Percentiles rank a stretch among this genome's conserved stretches.
Evolutionary conservation across 2,329 filamentous ascomycete species (phyloP).

Genomic region (Aspergillus sp.): DNA sequence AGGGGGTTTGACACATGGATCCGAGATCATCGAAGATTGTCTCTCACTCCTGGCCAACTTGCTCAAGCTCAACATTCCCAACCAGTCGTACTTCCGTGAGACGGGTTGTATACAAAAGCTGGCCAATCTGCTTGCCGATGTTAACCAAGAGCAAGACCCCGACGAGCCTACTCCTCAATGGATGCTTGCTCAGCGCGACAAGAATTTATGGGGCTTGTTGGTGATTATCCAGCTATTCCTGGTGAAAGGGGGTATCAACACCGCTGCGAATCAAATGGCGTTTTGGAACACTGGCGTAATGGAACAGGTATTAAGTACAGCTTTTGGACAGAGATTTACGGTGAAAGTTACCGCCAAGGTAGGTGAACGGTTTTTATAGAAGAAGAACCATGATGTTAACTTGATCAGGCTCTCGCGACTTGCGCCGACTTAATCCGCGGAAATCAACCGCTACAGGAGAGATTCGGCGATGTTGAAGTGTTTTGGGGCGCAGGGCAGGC

Average conservation of each 20-base stretch:
- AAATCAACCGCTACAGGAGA: conserved; percentile 78
- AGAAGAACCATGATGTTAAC: conserved; percentile 10
- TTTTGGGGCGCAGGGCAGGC: conserved; percentile 34
- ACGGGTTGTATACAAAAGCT: conserved; percentile 77
- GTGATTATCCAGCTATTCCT: conserved; percentile 86
- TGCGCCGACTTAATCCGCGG: conserved; percentile 86
- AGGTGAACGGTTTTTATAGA: conserved; percentile 18
- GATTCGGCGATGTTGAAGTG: conserved; percentile 84
- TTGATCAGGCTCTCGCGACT: conserved; percentile 68
- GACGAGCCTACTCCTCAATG: conserved; percentile 67
- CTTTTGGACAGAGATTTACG: conserved; percentile 72
- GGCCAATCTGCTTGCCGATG: conserved; percentile 64
- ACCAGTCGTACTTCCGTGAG: conserved; percentile 91
- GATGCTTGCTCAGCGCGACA: conserved; percentile 75
- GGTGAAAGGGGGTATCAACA: conserved; percentile 74
- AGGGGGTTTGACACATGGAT: conserved; percentile 77
- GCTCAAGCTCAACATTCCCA: conserved; percentile 80
- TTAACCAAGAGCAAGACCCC: conserved; percentile 55
- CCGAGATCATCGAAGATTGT: conserved; percentile 87
- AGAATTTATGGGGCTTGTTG: conserved; percentile 87
- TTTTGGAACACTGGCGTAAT: conserved; percentile 83
- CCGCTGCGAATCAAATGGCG: conserved; percentile 76
- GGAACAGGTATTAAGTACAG: conserved; percentile 75
- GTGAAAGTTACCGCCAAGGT: conserved; percentile 80
- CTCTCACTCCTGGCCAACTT: conserved; percentile 88